These are phyloP conservation scores for Pseudohyphozyma bogoriensis DNA, from an alignment of 768 basidiomycete genomes.

Conservation along the genomic window DNA sequence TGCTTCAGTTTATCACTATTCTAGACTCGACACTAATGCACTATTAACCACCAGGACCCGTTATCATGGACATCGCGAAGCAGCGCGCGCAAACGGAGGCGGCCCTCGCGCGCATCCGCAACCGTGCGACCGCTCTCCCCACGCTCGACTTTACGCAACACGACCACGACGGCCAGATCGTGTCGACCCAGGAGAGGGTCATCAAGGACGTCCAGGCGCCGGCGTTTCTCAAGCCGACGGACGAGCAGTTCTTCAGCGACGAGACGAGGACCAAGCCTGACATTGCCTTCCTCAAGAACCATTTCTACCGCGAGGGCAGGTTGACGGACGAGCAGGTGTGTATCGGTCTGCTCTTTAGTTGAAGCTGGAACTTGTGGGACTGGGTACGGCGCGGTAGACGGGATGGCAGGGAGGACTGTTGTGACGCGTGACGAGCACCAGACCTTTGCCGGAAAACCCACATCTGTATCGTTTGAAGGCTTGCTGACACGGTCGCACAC, in stretches of 20 bases:
- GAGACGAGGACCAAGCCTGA: constrained; percentile 66
- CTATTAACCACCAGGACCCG: too few relatives aligned
- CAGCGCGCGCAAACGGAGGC: constrained; percentile 31
- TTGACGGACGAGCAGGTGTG: constrained; percentile 60
- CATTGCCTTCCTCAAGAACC: constrained; percentile 93
- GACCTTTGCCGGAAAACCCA: too few relatives aligned
- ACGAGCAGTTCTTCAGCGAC: constrained; percentile 90
- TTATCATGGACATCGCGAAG: not conserved
- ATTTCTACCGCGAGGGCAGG: constrained; percentile 93
- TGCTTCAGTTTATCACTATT: too few relatives aligned
- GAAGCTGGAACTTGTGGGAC: too few relatives aligned
- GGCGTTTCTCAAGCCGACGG: constrained; percentile 81
- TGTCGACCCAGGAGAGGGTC: constrained; percentile 89
- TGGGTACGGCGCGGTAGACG: not conserved
- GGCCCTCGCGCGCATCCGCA: constrained; percentile 35
- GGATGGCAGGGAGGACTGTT: not conserved
- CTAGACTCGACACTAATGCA: too few relatives aligned
- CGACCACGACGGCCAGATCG: constrained; percentile 62
- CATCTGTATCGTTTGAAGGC: too few relatives aligned
- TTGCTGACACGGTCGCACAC: not conserved
- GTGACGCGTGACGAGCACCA: too few relatives aligned
- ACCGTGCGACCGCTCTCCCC: constrained; percentile 26
- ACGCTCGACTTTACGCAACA: constrained; percentile 29
- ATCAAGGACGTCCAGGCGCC: constrained; percentile 99
- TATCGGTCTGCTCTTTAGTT: too few relatives aligned